Evolutionary conservation across 2,329 filamentous ascomycete genomes (phyloP).

Genomic region (Colletotrichum lupini): DNA sequence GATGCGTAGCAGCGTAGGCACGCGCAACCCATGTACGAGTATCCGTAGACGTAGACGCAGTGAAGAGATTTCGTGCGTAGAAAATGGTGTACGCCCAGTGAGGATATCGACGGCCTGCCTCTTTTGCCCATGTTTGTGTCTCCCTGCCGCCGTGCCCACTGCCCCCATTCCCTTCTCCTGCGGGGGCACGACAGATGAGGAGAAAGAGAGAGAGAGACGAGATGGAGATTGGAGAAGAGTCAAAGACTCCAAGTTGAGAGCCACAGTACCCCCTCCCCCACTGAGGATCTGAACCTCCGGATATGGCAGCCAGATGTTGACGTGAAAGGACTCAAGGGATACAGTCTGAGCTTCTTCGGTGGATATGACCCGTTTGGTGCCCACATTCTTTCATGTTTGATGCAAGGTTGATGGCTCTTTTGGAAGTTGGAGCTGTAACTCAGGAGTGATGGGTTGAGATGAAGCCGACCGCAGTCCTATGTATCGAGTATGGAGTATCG

Average conservation of each 20-base stretch:
- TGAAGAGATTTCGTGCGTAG: constrained; percentile 32
- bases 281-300: constrained; percentile 7
- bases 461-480: not conserved
- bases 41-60: not conserved
- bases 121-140: constrained; percentile 14
- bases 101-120: not conserved
- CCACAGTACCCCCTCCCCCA: not conserved
- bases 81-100: not conserved
- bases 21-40: constrained; percentile 2
- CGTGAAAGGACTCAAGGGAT: not conserved
- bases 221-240: not conserved
- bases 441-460: not conserved
- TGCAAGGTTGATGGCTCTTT: constrained; percentile 18
- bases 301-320: not conserved
- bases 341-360: constrained; percentile 23
- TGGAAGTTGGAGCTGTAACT: not conserved
- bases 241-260: not conserved
- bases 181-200: not conserved
- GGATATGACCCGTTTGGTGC: constrained; percentile 9
- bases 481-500: not conserved
- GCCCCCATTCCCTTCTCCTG: not conserved
- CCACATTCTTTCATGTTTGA: not conserved
- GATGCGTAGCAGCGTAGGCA: constrained; percentile 12
- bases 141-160: not conserved
- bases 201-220: not conserved